phyloP scores from a whole-genome alignment of 176 grass and related monocot species.

The Miscanthus lutarioriparius region DNA sequence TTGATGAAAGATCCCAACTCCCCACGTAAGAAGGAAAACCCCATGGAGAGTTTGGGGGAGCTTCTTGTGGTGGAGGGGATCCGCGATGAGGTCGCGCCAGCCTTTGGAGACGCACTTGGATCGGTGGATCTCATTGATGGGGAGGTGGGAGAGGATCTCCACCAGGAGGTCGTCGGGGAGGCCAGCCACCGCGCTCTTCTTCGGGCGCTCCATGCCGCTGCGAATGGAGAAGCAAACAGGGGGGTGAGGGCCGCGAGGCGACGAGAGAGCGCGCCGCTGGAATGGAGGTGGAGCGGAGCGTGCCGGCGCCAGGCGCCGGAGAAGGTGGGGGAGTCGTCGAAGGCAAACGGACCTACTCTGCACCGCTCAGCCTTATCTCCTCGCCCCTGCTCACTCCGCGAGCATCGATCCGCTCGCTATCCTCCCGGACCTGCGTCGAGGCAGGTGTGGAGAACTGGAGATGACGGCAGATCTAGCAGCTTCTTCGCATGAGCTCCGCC shows the following conservation, averaged over 20 bases:
- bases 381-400: no score
- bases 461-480: no score
- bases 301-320: no score
- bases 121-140: background rate
- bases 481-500: no score
- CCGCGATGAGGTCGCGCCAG: constrained; percentile 11
- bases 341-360: no score
- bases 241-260: no score
- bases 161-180: background rate
- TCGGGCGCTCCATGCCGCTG: background rate
- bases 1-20: background rate
- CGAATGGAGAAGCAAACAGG: background rate
- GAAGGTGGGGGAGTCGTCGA: no score
- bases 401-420: no score
- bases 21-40: background rate
- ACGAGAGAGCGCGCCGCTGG: no score
- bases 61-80: constrained; percentile 13
- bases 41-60: constrained; percentile 11
- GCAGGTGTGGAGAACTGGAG: no score
- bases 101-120: constrained; percentile 2
- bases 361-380: no score
- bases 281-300: background rate
- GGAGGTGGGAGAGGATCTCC: background rate
- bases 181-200: background rate
- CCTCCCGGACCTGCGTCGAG: no score